These are phyloP conservation scores for grape (Vitis vinifera) DNA, from an alignment of 164 flowering plant species.

Conservation along the genomic window DNA sequence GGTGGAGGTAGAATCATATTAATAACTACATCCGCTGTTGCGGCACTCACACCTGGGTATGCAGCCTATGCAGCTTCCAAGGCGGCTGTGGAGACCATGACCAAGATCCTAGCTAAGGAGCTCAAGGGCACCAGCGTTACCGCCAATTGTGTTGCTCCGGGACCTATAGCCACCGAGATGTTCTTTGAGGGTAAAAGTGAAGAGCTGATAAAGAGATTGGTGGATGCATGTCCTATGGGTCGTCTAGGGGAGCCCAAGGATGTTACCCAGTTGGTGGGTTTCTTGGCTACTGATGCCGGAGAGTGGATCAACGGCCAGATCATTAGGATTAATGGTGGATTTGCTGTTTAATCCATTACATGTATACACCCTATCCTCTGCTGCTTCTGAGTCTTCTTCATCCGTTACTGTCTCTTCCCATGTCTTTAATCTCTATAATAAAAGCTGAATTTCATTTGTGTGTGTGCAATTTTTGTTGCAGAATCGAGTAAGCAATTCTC, in stretches of 20 bases:
- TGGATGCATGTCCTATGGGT: slow-evolving; percentile 29
- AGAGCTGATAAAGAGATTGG: slow-evolving; percentile 20
- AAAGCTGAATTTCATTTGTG: no score
- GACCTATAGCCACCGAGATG: slow-evolving; percentile 51
- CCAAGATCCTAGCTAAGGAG: slow-evolving; percentile 50
- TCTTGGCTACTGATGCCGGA: slow-evolving; percentile 42
- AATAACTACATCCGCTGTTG: slow-evolving; percentile 36
- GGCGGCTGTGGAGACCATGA: slow-evolving; percentile 57
- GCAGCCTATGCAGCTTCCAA: slow-evolving; percentile 51
- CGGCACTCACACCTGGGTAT: slow-evolving; percentile 32
- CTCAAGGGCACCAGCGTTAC: slow-evolving; percentile 46
- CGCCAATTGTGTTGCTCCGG: slow-evolving; percentile 52
- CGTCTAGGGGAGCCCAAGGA: slow-evolving; percentile 49
- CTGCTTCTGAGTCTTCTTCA: no score
- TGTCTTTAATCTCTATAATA: no score
- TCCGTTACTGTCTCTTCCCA: no score
- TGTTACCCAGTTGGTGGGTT: slow-evolving; percentile 39
- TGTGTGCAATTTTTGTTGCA: no score
- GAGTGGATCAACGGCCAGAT: slow-evolving; percentile 63
- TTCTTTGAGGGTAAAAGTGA: slow-evolving; percentile 42
- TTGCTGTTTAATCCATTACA: slow-evolving; percentile 9
- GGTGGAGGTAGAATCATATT: slow-evolving; percentile 49
- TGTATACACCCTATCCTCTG: no score
- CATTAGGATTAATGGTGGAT: slow-evolving; percentile 49
- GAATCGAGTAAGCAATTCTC: no score